A percentile compares a stretch with the other conserved stretches of the same genome.
These are phyloP conservation scores for Xylaria castorea DNA, from an alignment of 495 filamentous ascomycete genomes.

Conservation along the genomic window DNA sequence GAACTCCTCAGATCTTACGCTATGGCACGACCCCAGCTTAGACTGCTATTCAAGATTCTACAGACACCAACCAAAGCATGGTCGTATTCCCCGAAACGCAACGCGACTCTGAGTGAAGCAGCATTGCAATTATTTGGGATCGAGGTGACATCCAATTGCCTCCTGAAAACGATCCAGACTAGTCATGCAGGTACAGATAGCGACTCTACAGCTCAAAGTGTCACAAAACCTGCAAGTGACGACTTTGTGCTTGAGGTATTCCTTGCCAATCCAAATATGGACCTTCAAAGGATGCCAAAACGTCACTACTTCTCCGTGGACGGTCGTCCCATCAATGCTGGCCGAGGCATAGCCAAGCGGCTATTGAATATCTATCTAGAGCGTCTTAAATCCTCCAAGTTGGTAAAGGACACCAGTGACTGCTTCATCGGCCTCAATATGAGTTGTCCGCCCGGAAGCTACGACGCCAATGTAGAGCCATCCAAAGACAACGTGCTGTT, in stretches of 20 bases:
- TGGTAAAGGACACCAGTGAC: conserved; percentile 51
- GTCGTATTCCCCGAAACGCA: conserved; percentile 70
- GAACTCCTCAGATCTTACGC: conserved; percentile 76
- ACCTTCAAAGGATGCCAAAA: conserved; percentile 62
- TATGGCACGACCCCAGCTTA: conserved; percentile 68
- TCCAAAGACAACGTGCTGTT: conserved; percentile 91
- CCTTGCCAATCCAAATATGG: conserved; percentile 60
- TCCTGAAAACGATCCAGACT: conserved; percentile 35
- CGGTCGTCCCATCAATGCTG: conserved; percentile 71
- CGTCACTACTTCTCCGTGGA: conserved; percentile 78
- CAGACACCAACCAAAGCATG: conserved; percentile 70
- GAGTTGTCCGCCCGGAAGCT: conserved; percentile 69
- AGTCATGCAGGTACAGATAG: neutral
- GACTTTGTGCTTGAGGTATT: conserved; percentile 59
- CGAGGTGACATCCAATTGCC: conserved; percentile 62
- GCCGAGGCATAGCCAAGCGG: conserved; percentile 69
- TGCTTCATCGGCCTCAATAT: conserved; percentile 81
- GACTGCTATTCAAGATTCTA: conserved; percentile 71
- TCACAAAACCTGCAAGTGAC: neutral
- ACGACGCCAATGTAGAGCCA: conserved; percentile 91
- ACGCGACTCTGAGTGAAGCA: conserved; percentile 66
- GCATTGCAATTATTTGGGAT: conserved; percentile 73
- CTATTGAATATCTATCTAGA: conserved; percentile 55
- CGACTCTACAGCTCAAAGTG: neutral
- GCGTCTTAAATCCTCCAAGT: conserved; percentile 25